phyloP scores from a whole-genome alignment of 2,329 filamentous ascomycete species.

The Aspergillus awamori region DNA sequence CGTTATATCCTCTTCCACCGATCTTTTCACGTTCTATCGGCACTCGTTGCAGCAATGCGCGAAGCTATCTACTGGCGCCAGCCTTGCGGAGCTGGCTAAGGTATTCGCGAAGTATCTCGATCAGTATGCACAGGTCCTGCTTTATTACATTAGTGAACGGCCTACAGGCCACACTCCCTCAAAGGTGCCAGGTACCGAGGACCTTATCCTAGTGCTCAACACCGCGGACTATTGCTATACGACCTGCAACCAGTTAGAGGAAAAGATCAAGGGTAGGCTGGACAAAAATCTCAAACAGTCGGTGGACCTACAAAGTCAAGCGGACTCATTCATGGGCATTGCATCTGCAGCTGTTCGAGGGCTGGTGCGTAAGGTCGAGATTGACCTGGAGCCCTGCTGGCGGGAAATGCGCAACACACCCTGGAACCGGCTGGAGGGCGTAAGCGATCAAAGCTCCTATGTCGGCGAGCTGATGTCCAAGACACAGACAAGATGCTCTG shows the following conservation, averaged over 20 bases:
- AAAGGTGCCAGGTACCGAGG: slow-evolving; percentile 61
- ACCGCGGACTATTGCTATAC: slow-evolving; percentile 97
- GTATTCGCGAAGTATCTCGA: slow-evolving; percentile 92
- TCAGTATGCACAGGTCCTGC: slow-evolving; percentile 88
- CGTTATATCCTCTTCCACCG: slow-evolving; percentile 90
- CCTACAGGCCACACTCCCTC: slow-evolving; percentile 58
- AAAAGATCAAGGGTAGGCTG: slow-evolving; percentile 89
- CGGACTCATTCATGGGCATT: slow-evolving; percentile 93
- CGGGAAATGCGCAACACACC: slow-evolving; percentile 96
- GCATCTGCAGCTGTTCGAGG: slow-evolving; percentile 83
- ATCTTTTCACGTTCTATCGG: slow-evolving; percentile 97
- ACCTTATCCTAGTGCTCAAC: slow-evolving; percentile 85
- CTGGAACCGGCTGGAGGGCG: slow-evolving; percentile 91
- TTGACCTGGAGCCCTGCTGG: slow-evolving; percentile 84
- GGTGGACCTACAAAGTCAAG: slow-evolving; percentile 89
- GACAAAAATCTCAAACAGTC: slow-evolving; percentile 73
- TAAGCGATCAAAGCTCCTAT: slow-evolving; percentile 91
- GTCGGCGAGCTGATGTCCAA: slow-evolving; percentile 77
- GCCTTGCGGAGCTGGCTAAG: slow-evolving; percentile 79
- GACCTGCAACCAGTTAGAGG: slow-evolving; percentile 89
- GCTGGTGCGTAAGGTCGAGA: slow-evolving; percentile 80
- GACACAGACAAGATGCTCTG: slow-evolving; percentile 70
- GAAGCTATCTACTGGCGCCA: slow-evolving; percentile 88
- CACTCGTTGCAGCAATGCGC: slow-evolving; percentile 91
- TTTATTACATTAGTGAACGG: slow-evolving; percentile 69